phyloP scores from a whole-genome alignment of 73 alveolate species.

The Tetrahymena thermophila region DNA sequence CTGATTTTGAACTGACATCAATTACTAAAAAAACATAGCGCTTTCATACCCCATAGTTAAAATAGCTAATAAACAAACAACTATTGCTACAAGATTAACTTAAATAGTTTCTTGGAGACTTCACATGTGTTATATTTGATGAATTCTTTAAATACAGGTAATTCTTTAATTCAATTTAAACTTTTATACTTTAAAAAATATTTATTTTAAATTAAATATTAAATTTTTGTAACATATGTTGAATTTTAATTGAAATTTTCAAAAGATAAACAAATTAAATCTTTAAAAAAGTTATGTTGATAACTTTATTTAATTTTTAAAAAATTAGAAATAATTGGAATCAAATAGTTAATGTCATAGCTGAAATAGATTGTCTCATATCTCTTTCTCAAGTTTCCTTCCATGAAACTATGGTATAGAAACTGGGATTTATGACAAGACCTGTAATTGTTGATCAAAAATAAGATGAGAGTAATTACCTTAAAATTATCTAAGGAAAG shows the following conservation, averaged over 20 bases:
- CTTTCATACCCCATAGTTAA: slow-evolving; percentile 40
- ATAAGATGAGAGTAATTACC: background rate
- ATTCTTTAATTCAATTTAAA: slow-evolving; percentile 18
- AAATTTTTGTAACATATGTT: too few species aligned
- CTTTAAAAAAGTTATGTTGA: background rate
- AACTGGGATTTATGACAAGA: slow-evolving; percentile 10
- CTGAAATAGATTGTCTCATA: slow-evolving; percentile 64
- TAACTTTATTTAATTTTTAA: slow-evolving; percentile 30
- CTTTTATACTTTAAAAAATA: background rate
- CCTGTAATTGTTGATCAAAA: slow-evolving; percentile 35
- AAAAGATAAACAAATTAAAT: too few species aligned
- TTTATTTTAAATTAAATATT: too few species aligned
- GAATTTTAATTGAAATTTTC: too few species aligned
- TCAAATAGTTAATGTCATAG: slow-evolving; percentile 32
- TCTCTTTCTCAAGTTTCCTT: slow-evolving; percentile 29
- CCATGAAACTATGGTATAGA: slow-evolving; percentile 36
- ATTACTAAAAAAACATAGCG: slow-evolving; percentile 48
- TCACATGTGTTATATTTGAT: slow-evolving; percentile 36
- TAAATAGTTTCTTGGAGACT: slow-evolving; percentile 32
- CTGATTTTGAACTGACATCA: slow-evolving; percentile 70
- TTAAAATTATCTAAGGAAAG: slow-evolving; percentile 17
- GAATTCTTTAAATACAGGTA: slow-evolving; percentile 51
- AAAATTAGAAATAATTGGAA: slow-evolving; percentile 44
- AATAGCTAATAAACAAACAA: slow-evolving; percentile 43
- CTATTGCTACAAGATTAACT: slow-evolving; percentile 50